These are phyloP conservation scores for Phaseolus coccineus DNA, from an alignment of 331 rosid genomes.

Conservation along the genomic window DNA sequence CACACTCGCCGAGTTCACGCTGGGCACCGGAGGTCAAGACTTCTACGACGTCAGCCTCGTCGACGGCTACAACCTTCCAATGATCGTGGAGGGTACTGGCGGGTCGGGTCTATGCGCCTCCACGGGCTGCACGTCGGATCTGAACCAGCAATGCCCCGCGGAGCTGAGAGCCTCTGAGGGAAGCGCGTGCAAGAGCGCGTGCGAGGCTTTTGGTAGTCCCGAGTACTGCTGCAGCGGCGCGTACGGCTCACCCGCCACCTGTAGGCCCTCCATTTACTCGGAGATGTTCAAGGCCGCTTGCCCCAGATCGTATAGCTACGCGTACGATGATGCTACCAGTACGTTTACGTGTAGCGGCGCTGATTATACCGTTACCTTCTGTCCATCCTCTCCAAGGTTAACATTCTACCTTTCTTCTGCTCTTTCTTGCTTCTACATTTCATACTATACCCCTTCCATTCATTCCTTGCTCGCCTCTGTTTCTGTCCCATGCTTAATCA, in stretches of 20 bases:
- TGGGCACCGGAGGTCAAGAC: constrained; percentile 86
- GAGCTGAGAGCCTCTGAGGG: constrained; percentile 74
- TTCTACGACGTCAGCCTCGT: constrained; percentile 98
- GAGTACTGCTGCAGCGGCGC: constrained; percentile 98
- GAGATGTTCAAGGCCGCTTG: constrained; percentile 92
- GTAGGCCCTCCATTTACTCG: constrained; percentile 82
- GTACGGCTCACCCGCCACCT: constrained; percentile 76
- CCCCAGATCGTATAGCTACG: constrained; percentile 94
- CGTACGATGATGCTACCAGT: constrained; percentile 89
- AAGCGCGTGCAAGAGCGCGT: constrained; percentile 94
- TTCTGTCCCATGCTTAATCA: neutral
- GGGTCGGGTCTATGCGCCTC: constrained; percentile 83
- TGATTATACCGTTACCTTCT: constrained; percentile 90
- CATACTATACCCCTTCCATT: neutral
- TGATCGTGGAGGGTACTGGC: constrained; percentile 80
- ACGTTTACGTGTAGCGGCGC: constrained; percentile 93
- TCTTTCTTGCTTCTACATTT: neutral
- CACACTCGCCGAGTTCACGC: constrained; percentile 89
- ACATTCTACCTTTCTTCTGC: neutral
- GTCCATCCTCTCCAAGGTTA: constrained; percentile 96
- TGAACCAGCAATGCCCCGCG: constrained; percentile 81
- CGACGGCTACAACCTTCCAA: constrained; percentile 85
- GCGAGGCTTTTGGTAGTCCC: constrained; percentile 88
- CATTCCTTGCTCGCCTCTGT: neutral
- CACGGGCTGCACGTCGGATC: constrained; percentile 84